These are phyloP conservation scores for Picochlorum costavermella DNA, from an alignment of 139 green algal species.

Conservation along the genomic window DNA sequence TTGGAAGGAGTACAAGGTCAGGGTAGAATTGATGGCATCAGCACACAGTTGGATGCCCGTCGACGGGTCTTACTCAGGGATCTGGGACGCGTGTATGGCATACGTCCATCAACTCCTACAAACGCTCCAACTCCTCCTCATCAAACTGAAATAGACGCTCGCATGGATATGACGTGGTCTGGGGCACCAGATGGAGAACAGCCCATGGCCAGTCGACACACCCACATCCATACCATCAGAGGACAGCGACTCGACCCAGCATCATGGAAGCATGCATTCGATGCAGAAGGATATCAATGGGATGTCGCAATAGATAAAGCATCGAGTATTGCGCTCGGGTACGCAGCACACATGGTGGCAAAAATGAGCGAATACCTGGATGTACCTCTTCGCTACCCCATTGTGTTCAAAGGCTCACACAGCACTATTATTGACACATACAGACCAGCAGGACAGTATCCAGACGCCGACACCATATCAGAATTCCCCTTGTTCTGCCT, in stretches of 20 bases:
- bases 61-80: too few species aligned
- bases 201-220: too few species aligned
- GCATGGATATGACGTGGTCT: too few species aligned
- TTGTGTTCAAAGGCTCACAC: slow-evolving; percentile 35
- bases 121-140: too few species aligned
- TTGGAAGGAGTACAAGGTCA: too few species aligned
- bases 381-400: slow-evolving; percentile 57
- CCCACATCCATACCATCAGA: background rate
- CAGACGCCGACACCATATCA: background rate
- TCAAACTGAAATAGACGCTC: too few species aligned
- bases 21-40: too few species aligned
- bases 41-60: too few species aligned
- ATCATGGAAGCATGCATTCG: slow-evolving; percentile 18
- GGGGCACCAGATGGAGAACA: too few species aligned
- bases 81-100: too few species aligned
- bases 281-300: slow-evolving; percentile 1
- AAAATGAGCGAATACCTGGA: slow-evolving; percentile 45
- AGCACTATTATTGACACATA: slow-evolving; percentile 40
- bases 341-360: slow-evolving; percentile 50
- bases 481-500: slow-evolving; percentile 56
- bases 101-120: too few species aligned
- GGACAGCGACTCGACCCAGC: background rate
- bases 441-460: slow-evolving; percentile 12
- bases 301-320: slow-evolving; percentile 22
- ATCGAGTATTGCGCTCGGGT: slow-evolving; percentile 39